Base-by-base conservation (phyloP, 1,139 yeast genomes). In the Debaryomycetaceae sp. region DNA sequence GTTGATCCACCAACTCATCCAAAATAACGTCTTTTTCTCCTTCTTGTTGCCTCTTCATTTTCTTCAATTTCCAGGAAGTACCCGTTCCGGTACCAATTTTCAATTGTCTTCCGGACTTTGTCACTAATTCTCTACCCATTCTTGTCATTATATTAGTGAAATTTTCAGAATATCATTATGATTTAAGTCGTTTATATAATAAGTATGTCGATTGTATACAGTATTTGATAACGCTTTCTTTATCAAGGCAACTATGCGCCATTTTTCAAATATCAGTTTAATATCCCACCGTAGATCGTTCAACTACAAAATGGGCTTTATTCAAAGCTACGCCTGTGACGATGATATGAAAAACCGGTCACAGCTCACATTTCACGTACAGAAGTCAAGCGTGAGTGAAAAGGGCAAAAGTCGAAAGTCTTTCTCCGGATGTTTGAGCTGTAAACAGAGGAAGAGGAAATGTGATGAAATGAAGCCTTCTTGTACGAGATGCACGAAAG, bases 11-110 rank as follows among this genome's bases (percentile, higher is more conserved):
- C 52, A 72, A 59, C 27, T 63, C 58, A 17, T 36, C 38, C 22
- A 20, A 11, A 13, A 38, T n/a, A 9, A 17, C 35, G 17, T 62
- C 62, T 29, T 51, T 63, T 42, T 72, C 66, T 48, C 65, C 68
- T 51, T 52, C 57, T 46, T 51, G 60, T 17, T 17, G 20, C 50
- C 62, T 60, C 22, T 54, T 63, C 49, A 72, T 69, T 50, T 74
- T 76, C 43, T 66, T 56, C 59, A 73, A 68, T 54, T 78, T 77
- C 80, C 85, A 81, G 52, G 78, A 78, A 47, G 83, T 83, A 49
- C 88, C 90, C 38, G 89, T 80, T 9, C 95, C 95, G 5, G 75
- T 68, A 47, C 76, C 78, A 42, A 73, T 54, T 24, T 60, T 56
- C 37, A 72, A 56, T 6, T 69, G 67, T 37, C 53, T 59, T 5